Percentiles rank a stretch among this genome's conserved stretches.
Conservation (phyloP, 495 filamentous ascomycete species). For the Neurospora sp. region DNA sequence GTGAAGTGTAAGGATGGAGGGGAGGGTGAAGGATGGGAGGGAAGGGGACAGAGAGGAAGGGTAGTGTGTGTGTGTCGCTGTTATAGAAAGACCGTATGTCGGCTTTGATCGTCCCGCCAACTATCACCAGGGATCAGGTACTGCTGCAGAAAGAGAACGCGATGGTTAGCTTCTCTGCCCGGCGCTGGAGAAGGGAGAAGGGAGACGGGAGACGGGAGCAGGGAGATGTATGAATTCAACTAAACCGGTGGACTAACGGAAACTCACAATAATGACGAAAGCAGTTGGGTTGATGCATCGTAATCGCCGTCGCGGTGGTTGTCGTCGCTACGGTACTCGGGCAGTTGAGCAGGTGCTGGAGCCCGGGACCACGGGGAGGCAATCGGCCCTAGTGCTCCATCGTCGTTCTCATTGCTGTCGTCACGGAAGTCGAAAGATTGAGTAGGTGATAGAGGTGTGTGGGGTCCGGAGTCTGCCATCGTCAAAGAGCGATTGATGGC, state of each 20-base stretch:
- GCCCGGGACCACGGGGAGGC: not conserved
- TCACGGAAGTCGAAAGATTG: not conserved
- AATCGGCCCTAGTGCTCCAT: not conserved
- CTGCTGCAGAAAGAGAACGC: not conserved
- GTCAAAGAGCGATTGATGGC: not conserved
- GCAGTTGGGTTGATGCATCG: not conserved
- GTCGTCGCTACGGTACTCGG: not conserved
- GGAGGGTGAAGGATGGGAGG: not conserved
- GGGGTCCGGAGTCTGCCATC: not conserved
- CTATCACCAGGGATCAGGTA: not conserved
- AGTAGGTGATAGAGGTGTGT: not conserved
- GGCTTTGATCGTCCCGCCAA: not conserved
- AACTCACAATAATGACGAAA: not conserved
- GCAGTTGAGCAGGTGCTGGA: not conserved
- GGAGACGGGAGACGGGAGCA: not conserved
- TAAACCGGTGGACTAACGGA: not conserved
- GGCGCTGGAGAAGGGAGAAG: not conserved
- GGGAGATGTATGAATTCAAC: not conserved
- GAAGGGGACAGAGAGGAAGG: not conserved
- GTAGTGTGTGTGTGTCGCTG: not conserved
- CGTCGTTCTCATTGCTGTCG: slow-evolving; percentile 2
- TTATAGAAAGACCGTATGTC: not conserved
- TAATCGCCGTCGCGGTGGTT: not conserved
- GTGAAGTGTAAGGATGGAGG: not conserved
- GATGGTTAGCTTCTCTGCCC: not conserved